Base-by-base conservation (phyloP, 306 rosid genomes). In the Dalbergia cochinchinensis region DNA sequence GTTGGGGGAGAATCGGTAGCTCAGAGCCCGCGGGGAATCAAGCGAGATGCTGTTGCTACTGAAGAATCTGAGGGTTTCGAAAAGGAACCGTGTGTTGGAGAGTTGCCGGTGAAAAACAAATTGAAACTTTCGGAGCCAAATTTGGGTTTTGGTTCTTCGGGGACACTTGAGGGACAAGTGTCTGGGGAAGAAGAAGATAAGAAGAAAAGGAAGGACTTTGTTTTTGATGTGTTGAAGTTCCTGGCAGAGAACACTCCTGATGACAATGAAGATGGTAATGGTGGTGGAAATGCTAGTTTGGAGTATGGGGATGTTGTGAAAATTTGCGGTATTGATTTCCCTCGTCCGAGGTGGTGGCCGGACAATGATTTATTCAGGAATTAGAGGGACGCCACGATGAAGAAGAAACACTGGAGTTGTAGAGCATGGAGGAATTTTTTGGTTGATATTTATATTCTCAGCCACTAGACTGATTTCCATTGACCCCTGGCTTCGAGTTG, bases 261-360 rank as follows among this genome's bases (percentile, higher is more conserved):
- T 50, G 5, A 7, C 35, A 15, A 8, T 1, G 58, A 50, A 2
- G 68, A 15, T 15, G 53, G 69, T 3, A 3, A 15, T 12, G 53
- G 73, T 51, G 41, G 2, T 55, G 9, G 64, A 4, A 33, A 54
- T 11, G 14, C 53, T 34, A 57, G 82, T 19, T 4, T 85, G 11
- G 14, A 20, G 1, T 20, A 1, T 20, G 22, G 78, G 45, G 82
- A 88, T 26, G 77, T 76, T 41, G 61, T 54, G 7, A 75, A 1
- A 80, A 44, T 9, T 4, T 33, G 65, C 0, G 91, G 94, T 42
- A 2, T 88, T 60, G 78, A 26, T 41, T 89, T 89, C 69, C 88
- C 90, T 19, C 72, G 55, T 12, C 84, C 87, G 2, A 39, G 47
- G 6, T 82, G 86, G 89, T 62, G 80, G 86, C 84, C 58, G 1